phyloP scores from a whole-genome alignment of 345 rosid species.

The Brassica juncea region DNA sequence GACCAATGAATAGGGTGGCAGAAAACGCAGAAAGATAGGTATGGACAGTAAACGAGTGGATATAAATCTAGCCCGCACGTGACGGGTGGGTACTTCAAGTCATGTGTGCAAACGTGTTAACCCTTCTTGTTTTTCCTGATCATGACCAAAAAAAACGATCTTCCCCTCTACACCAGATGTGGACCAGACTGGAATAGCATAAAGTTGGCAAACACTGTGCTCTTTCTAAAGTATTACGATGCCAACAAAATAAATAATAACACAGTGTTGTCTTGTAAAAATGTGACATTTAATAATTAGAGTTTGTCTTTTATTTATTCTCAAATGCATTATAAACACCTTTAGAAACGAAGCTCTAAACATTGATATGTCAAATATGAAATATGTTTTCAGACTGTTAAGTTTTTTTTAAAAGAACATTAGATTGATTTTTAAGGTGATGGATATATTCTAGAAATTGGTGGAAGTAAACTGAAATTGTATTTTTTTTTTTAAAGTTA shows the following conservation, averaged over 20 bases:
- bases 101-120: constrained; percentile 34
- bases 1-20: neutral
- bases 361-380: neutral
- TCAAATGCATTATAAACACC: neutral
- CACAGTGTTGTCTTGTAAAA: neutral
- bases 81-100: constrained; percentile 28
- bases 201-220: constrained; percentile 24
- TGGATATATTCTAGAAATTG: neutral
- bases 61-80: constrained; percentile 35
- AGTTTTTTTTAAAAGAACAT: no score
- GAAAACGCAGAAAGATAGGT: constrained; percentile 2
- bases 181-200: constrained; percentile 14
- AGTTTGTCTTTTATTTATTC: neutral
- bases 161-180: constrained; percentile 15
- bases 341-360: neutral
- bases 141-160: constrained; percentile 6
- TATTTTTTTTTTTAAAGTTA: neutral
- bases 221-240: neutral
- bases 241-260: neutral
- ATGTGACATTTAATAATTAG: neutral
- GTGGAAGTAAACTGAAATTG: neutral
- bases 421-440: neutral
- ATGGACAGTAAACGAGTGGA: constrained; percentile 30
- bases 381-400: neutral
- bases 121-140: neutral